A percentile compares a stretch with the other conserved stretches of the same genome.
Evolutionary conservation across 2,329 filamentous ascomycete species (phyloP).

Genomic region (Aspergillus sp.): DNA sequence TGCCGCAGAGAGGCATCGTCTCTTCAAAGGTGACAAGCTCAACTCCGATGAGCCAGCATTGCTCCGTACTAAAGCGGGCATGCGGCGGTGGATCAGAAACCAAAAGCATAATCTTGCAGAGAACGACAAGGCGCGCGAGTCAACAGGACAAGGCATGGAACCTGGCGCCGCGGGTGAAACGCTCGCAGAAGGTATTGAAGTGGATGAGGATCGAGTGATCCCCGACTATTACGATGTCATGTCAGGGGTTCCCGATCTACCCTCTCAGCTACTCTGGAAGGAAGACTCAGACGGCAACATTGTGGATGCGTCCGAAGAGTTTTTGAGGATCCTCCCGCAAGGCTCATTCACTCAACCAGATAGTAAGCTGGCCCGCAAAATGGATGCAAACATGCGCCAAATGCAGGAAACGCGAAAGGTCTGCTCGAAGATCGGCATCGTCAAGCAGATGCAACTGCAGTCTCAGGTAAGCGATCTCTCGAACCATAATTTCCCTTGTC

Average conservation of each 20-base stretch:
- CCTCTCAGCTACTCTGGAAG: slow-evolving; percentile 77
- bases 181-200: slow-evolving; percentile 92
- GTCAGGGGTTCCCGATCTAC: slow-evolving; percentile 81
- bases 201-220: slow-evolving; percentile 77
- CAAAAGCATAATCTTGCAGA: slow-evolving; percentile 68
- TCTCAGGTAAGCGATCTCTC: slow-evolving; percentile 67
- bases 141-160: slow-evolving; percentile 50
- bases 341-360: slow-evolving; percentile 75
- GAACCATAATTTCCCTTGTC: slow-evolving; percentile 3
- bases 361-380: slow-evolving; percentile 72
- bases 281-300: slow-evolving; percentile 88
- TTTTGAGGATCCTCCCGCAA: slow-evolving; percentile 72
- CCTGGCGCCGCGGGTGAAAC: slow-evolving; percentile 66
- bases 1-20: slow-evolving; percentile 79
- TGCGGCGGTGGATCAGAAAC: slow-evolving; percentile 83
- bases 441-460: slow-evolving; percentile 99
- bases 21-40: slow-evolving; percentile 82
- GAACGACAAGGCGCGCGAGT: slow-evolving; percentile 48
- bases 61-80: slow-evolving; percentile 79
- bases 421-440: slow-evolving; percentile 92
- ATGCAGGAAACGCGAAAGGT: slow-evolving; percentile 97
- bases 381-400: slow-evolving; percentile 88
- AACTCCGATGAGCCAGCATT: slow-evolving; percentile 87
- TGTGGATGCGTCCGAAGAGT: slow-evolving; percentile 84
- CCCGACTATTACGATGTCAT: slow-evolving; percentile 94